These are phyloP conservation scores for Boletus sp. DNA, from an alignment of 768 basidiomycete species.

Conservation along the genomic window DNA sequence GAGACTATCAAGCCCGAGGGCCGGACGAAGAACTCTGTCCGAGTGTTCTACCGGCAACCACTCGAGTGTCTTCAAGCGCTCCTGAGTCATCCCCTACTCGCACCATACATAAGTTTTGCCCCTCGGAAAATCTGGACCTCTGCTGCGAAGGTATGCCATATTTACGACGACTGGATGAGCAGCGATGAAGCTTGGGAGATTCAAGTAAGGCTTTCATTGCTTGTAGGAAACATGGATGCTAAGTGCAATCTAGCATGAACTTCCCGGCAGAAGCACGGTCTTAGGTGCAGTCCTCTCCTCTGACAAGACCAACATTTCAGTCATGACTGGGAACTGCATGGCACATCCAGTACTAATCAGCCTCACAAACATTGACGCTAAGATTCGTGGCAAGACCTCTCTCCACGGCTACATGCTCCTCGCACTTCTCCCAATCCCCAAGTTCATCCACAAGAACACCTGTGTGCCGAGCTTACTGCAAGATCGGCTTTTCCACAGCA, in stretches of 20 bases:
- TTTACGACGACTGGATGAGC: neutral
- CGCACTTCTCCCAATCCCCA: neutral
- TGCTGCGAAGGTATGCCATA: neutral
- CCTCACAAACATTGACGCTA: neutral
- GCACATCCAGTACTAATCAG: neutral
- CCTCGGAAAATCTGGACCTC: neutral
- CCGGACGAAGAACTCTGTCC: neutral
- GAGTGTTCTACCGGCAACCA: neutral
- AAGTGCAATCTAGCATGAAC: neutral
- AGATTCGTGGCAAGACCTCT: neutral
- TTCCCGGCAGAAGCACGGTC: neutral
- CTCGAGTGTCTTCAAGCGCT: neutral
- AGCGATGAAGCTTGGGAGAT: neutral
- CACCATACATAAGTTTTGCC: neutral
- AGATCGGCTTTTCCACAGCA: neutral
- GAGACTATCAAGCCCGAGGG: neutral
- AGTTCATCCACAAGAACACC: too few relatives aligned
- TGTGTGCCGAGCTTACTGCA: neutral
- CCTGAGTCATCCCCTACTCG: neutral
- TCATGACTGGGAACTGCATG: neutral
- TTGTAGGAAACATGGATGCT: neutral
- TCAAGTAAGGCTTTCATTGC: neutral
- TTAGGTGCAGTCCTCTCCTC: neutral
- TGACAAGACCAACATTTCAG: neutral
- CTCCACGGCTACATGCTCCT: neutral